Conservation (phyloP, 208 protist genomes). For the Phytomonas sp. region DNA sequence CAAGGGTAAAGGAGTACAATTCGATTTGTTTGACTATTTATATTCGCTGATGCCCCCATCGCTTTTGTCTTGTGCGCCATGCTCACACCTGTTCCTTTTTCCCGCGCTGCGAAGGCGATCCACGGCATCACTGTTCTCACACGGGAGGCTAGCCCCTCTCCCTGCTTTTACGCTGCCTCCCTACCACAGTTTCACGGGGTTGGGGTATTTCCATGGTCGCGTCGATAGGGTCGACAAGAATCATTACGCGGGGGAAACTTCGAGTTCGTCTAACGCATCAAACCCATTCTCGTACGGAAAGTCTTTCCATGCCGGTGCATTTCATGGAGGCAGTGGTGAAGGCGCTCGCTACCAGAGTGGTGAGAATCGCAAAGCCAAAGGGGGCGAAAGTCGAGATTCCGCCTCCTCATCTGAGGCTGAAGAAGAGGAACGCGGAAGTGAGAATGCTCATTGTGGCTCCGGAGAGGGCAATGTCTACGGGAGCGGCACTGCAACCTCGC, state of each 20-base stretch:
- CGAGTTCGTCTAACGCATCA: not conserved
- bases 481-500: constrained; percentile 28
- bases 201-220: not conserved
- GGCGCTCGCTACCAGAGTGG: not conserved
- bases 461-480: constrained; percentile 5
- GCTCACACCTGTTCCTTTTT: not conserved
- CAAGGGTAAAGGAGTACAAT: not conserved
- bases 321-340: not conserved
- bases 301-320: not conserved
- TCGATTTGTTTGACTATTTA: not conserved
- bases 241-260: not conserved
- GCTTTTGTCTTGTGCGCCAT: not conserved
- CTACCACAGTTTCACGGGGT: not conserved
- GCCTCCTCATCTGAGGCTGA: not conserved
- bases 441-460: not conserved
- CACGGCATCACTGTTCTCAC: not conserved
- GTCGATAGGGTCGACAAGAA: not conserved
- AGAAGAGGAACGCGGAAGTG: not conserved
- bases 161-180: not conserved
- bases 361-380: not conserved
- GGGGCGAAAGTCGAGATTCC: not conserved
- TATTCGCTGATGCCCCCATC: not conserved
- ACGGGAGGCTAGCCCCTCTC: not conserved
- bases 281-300: not conserved
- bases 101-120: not conserved